These are phyloP conservation scores for Fusarium praegraminearum DNA, from an alignment of 2,329 filamentous ascomycete genomes.

Conservation along the genomic window DNA sequence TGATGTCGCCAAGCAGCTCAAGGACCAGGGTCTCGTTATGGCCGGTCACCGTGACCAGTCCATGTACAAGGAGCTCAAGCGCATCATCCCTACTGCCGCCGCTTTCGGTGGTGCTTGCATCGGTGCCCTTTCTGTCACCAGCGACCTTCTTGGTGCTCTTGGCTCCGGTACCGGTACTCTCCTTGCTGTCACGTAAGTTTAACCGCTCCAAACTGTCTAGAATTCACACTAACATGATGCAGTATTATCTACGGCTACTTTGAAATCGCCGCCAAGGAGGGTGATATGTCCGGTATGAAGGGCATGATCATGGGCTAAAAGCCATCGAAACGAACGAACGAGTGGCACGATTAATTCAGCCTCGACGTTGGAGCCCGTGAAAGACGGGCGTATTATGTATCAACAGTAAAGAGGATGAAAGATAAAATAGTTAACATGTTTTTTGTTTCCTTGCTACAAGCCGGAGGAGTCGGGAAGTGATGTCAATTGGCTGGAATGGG, in stretches of 20 bases:
- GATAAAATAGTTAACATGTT: conserved; percentile 49
- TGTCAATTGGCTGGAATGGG: conserved; percentile 42
- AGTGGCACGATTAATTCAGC: conserved; percentile 37
- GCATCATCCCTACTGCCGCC: conserved; percentile 97
- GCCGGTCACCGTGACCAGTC: conserved; percentile 99
- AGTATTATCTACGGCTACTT: conserved; percentile 99
- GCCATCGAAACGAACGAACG: conserved; percentile 37
- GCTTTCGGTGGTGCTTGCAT: conserved; percentile 99
- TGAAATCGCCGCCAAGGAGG: conserved; percentile 98
- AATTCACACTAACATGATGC: conserved; percentile 49
- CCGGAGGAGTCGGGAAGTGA: conserved; percentile 45
- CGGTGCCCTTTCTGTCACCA: conserved; percentile 94
- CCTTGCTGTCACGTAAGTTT: conserved; percentile 94
- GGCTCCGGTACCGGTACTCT: conserved; percentile 98
- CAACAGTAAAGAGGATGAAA: conserved; percentile 47
- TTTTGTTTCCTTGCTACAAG: conserved; percentile 43
- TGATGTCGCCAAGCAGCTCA: conserved; percentile 99
- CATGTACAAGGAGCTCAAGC: conserved; percentile 99
- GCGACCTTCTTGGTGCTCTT: conserved; percentile 94
- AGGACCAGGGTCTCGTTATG: conserved; percentile 99
- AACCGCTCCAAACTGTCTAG: background rate
- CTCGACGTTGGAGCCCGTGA: conserved; percentile 35
- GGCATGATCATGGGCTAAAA: conserved; percentile 77
- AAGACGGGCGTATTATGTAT: conserved; percentile 44
- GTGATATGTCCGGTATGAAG: conserved; percentile 87